Conservation (phyloP, 768 basidiomycete species). For the Baorangia bicolor region DNA sequence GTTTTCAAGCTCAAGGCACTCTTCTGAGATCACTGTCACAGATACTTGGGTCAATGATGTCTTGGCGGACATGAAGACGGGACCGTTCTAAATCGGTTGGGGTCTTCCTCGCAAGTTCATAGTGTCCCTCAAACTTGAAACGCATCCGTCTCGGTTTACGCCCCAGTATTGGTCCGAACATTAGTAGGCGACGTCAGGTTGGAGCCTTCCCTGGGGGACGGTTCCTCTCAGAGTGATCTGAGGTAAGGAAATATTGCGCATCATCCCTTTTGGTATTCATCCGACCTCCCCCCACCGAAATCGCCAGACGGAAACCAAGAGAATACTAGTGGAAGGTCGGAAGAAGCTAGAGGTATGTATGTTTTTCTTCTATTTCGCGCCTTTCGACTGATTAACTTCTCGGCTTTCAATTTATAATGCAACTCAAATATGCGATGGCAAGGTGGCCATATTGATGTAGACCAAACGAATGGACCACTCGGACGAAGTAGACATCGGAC, state of each 20-base stretch:
- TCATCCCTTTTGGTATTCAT: neutral
- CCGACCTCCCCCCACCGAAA: neutral
- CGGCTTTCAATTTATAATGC: neutral
- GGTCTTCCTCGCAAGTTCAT: neutral
- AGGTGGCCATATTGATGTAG: neutral
- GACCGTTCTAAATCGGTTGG: neutral
- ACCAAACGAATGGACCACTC: neutral
- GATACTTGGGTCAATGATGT: neutral
- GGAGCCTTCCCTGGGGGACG: neutral
- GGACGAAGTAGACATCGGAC: neutral
- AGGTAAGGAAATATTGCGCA: neutral
- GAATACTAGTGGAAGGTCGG: neutral
- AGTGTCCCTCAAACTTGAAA: neutral
- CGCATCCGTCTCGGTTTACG: no score
- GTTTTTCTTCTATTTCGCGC: no score
- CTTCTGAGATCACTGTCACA: neutral
- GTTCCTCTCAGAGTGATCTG: neutral
- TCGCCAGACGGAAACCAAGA: neutral
- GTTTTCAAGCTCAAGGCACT: neutral
- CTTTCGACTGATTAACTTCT: neutral
- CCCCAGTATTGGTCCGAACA: neutral
- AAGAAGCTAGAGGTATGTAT: neutral
- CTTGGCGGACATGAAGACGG: neutral
- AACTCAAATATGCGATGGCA: no score
- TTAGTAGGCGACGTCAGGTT: neutral